Evolutionary conservation across 306 rosid species (phyloP).

Genomic region (Cucurbita moschata): DNA sequence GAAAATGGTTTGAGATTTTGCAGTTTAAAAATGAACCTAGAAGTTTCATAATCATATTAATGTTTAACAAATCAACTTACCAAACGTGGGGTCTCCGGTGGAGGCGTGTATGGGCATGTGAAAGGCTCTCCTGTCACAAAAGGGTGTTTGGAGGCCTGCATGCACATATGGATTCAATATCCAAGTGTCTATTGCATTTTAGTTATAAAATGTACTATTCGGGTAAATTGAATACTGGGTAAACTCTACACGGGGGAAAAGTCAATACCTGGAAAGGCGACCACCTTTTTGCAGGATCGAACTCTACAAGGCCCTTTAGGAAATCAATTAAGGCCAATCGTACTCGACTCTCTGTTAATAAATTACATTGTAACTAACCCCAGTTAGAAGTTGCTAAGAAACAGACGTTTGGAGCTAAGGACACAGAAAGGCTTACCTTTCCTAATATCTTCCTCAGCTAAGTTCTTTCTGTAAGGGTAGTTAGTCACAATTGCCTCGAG

Average conservation of each 20-base stretch:
- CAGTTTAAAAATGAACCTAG: neutral
- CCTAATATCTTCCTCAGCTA: conserved; percentile 61
- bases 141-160: conserved; percentile 97
- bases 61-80: conserved; percentile 34
- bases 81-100: conserved; percentile 75
- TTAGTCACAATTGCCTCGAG: conserved; percentile 78
- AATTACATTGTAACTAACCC: conserved; percentile 23
- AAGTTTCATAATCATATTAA: conserved; percentile 5
- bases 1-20: neutral
- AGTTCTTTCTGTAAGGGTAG: conserved; percentile 87
- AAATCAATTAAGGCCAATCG: conserved; percentile 89
- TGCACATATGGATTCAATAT: conserved; percentile 19
- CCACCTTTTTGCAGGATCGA: conserved; percentile 97
- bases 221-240: conserved; percentile 11
- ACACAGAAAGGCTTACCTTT: conserved; percentile 46
- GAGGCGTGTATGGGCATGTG: conserved; percentile 71
- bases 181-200: conserved; percentile 14
- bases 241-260: conserved; percentile 1
- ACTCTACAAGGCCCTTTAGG: conserved; percentile 86
- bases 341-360: conserved; percentile 62
- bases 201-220: conserved; percentile 10
- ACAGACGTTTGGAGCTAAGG: neutral
- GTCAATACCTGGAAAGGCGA: conserved; percentile 82
- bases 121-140: conserved; percentile 98
- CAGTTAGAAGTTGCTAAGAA: conserved; percentile 14